A percentile compares a stretch with the other conserved stretches of the same genome.
Conservation (phyloP, 2,329 filamentous ascomycete genomes). For the Apiospora saccharicola region DNA sequence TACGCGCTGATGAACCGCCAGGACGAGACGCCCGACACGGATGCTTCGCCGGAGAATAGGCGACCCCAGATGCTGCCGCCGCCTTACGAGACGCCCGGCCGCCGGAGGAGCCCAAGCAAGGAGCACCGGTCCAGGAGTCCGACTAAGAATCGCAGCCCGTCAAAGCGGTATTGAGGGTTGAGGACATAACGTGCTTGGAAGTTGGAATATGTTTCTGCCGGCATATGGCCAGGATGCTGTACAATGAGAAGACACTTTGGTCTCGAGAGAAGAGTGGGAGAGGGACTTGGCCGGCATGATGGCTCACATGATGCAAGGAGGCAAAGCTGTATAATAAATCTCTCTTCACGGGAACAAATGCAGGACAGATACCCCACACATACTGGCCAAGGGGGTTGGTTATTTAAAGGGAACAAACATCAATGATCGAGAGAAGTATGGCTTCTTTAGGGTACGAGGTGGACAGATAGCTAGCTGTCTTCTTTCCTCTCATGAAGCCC, state of each 20-base stretch:
- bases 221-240: neutral
- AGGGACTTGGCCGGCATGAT: neutral
- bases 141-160: constrained; percentile 52
- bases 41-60: constrained; percentile 55
- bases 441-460: neutral
- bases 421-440: neutral
- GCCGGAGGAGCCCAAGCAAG: constrained; percentile 58
- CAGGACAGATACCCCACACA: neutral
- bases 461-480: neutral
- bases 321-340: neutral
- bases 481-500: neutral
- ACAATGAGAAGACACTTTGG: neutral
- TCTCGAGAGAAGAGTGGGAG: neutral
- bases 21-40: constrained; percentile 53
- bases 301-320: neutral
- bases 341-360: neutral
- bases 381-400: neutral
- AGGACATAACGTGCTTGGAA: neutral
- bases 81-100: constrained; percentile 50
- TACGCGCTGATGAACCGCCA: constrained; percentile 33
- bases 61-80: constrained; percentile 46
- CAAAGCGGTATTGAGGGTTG: constrained; percentile 48
- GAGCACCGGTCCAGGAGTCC: constrained; percentile 48
- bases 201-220: neutral
- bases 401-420: neutral